Evolutionary conservation across 495 filamentous ascomycete genomes (phyloP).

Genomic region (Daldinia decipiens): DNA sequence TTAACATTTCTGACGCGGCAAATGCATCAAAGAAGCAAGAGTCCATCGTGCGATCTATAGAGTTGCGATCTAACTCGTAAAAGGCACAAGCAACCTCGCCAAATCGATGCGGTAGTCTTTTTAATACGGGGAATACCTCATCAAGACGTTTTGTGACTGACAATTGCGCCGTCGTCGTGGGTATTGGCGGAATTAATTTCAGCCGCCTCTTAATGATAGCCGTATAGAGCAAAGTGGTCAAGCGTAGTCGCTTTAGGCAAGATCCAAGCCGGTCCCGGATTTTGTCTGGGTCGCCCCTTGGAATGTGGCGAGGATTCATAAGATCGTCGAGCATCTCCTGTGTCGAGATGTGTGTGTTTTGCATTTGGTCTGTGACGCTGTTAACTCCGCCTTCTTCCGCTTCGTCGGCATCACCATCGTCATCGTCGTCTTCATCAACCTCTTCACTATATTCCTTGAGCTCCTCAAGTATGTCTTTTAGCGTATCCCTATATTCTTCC

Average conservation of each 20-base stretch:
- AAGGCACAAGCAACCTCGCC: constrained; percentile 57
- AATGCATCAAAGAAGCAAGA: constrained; percentile 61
- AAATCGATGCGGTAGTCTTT: constrained; percentile 54
- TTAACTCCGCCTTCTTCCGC: constrained; percentile 46
- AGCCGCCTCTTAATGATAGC: constrained; percentile 70
- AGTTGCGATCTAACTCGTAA: constrained; percentile 60
- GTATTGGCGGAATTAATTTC: constrained; percentile 59
- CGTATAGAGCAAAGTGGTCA: constrained; percentile 67
- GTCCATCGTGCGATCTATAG: constrained; percentile 59
- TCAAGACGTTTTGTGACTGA: constrained; percentile 53
- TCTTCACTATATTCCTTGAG: constrained; percentile 87
- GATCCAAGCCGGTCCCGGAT: constrained; percentile 67
- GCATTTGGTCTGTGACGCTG: constrained; percentile 38
- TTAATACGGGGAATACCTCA: constrained; percentile 55
- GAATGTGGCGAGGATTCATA: constrained; percentile 66
- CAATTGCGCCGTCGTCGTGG: constrained; percentile 35
- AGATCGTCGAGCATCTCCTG: constrained; percentile 64
- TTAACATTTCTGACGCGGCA: constrained; percentile 56
- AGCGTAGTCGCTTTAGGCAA: constrained; percentile 65
- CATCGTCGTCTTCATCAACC: constrained; percentile 60
- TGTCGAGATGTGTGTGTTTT: constrained; percentile 46
- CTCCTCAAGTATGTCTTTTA: constrained; percentile 84
- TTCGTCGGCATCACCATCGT: constrained; percentile 53
- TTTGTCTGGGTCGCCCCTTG: constrained; percentile 62
- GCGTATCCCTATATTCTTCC: constrained; percentile 72